Evolutionary conservation across 148 eudicot genomes (phyloP), one percentile per base, ranked within the genome.

Genomic region (Amaranthus hypochondriacus): DNA sequence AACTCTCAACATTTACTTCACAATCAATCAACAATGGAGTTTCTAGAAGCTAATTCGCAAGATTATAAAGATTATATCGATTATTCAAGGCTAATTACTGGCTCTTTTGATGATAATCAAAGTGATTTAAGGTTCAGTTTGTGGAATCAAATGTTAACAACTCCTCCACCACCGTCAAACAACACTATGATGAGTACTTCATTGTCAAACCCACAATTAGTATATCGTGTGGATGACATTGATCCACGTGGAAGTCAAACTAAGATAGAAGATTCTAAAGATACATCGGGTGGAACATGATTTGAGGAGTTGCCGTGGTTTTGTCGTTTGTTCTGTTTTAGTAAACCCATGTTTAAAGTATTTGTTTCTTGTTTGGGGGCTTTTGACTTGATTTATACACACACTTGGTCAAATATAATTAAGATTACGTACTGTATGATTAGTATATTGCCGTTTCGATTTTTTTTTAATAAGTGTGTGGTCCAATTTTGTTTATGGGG

Each of bases 61-160:
- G 75, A 75, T 44, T 79, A 75, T 48, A 75, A 58, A 48, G 82
- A 79, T 79, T 79, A 79, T 70, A 9, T 79, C 56, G 67, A 79
- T 70, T 79, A 75, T 50, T 75, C 82, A 39, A 75, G 78, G 68
- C 7, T 79, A 70, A 70, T 79, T 58, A 50, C 77, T 11, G 72
- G 62, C 14, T 60, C 70, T 2, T 70, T 15, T 64, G 58, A 57
- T 7, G 72, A 18, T 70, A 72, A 70, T 65, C 48, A 79, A 4
- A 71, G 68, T 3, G 65, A 69, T 8, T 14, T 66, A 44, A 44
- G n/a, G 43, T 47, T 76, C 43, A 63, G 74, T 11, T 70, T 70
- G 12, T 70, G 75, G 43, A 71, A 79, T 48, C 61, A 75, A 56
- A 79, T 79, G 78, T 56, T 75, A 0, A 75, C 66, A 21, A 58